phyloP scores from a whole-genome alignment of 495 filamentous ascomycete genomes.

The Talaromyces proteolyticus region DNA sequence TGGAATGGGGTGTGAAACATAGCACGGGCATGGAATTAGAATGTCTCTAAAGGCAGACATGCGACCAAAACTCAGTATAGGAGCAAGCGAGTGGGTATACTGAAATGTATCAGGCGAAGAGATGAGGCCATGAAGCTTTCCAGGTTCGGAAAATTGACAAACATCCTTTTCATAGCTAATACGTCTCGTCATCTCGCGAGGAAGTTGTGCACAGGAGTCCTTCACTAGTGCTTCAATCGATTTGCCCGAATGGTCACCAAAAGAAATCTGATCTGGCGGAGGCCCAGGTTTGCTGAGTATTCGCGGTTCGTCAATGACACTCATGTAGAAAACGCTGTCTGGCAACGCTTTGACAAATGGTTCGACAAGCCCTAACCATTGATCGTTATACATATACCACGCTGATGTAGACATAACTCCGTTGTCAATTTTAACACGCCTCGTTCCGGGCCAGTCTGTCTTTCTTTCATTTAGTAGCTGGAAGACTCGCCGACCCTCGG shows the following conservation, averaged over 20 bases:
- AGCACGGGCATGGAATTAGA: neutral
- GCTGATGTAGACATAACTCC: neutral
- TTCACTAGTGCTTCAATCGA: neutral
- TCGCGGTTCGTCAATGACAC: neutral
- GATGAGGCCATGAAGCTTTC: neutral
- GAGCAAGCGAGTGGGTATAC: neutral
- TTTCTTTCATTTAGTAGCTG: neutral
- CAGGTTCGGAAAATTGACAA: neutral
- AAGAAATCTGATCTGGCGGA: neutral
- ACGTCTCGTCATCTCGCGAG: neutral
- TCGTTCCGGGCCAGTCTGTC: neutral
- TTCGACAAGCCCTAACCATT: neutral
- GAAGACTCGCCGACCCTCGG: conserved; percentile 18
- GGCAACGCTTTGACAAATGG: neutral
- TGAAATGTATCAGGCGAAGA: neutral
- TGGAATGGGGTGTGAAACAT: neutral
- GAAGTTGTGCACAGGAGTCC: neutral
- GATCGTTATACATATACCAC: neutral
- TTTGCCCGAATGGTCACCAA: neutral
- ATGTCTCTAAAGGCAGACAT: neutral
- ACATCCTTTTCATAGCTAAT: neutral
- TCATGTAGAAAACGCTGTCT: neutral
- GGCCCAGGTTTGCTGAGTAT: neutral
- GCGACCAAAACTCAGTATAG: neutral
- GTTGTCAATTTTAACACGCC: neutral